Percentiles rank a stretch among this genome's conserved stretches.
Evolutionary conservation across 1,284 basidiomycete genomes (phyloP).

Genomic region (Naganishia sp.): DNA sequence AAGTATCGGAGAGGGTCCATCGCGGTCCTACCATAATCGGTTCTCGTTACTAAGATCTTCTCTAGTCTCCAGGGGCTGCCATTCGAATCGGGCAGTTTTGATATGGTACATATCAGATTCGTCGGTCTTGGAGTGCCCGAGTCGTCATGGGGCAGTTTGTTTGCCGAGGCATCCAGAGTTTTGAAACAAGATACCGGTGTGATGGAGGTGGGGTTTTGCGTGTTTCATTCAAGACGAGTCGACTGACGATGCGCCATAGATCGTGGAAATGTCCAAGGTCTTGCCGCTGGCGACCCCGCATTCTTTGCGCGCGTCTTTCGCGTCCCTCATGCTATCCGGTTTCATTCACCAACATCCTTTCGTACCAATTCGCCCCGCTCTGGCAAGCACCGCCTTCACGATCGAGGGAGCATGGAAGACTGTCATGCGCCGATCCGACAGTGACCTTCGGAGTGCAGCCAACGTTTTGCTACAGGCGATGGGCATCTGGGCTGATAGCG

Average conservation of each 20-base stretch:
- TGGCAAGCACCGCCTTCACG: conserved; percentile 22
- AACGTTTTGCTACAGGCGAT: conserved; percentile 23
- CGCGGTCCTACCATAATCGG: background rate
- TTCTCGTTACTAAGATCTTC: background rate
- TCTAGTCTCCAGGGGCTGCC: conserved; percentile 47
- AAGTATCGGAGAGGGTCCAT: conserved; percentile 30
- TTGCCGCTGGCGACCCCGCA: conserved; percentile 38
- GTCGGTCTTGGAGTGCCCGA: conserved; percentile 52
- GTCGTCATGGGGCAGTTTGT: conserved; percentile 44
- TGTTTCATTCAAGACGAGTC: background rate
- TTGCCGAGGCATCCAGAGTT: conserved; percentile 51
- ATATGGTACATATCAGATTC: conserved; percentile 52
- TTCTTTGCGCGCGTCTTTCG: conserved; percentile 41
- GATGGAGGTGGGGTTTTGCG: conserved; percentile 43
- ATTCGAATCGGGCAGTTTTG: conserved; percentile 50
- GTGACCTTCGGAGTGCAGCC: conserved; percentile 1
- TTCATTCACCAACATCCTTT: conserved; percentile 44
- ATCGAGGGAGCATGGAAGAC: conserved; percentile 34
- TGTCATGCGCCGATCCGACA: conserved; percentile 28
- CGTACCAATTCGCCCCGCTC: conserved; percentile 41
- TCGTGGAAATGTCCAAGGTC: conserved; percentile 49
- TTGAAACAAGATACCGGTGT: conserved; percentile 47
- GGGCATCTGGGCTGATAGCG: conserved; percentile 32
- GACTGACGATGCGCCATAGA: conserved; percentile 33
- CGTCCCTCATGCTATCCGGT: conserved; percentile 42